Evolutionary conservation across 2,329 filamentous ascomycete genomes (phyloP), one percentile per base, ranked within the genome.

Genomic region (Emmonsia crescens): DNA sequence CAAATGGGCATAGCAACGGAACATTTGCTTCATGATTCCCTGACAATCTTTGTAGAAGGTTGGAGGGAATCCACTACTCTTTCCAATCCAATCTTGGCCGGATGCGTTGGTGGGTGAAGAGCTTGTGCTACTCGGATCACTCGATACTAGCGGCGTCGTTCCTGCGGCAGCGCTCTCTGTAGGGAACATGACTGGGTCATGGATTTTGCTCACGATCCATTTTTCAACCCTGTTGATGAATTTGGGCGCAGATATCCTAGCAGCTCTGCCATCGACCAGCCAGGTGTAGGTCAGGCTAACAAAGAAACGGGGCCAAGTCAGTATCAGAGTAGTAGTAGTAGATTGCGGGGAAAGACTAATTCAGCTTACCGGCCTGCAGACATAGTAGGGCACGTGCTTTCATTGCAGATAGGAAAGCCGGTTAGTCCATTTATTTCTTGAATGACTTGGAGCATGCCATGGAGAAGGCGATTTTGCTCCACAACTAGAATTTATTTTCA

Each of bases 141-240:
- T 76, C 65, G 82, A 84, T 24, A 80, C 80, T 19, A 78, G 72
- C 8, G 83, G 80, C 49, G 80, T 80, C 66, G 85, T 78, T 52
- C 86, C 82, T 48, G 9, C n/a, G 46, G 87, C 84, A 6, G 87
- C 85, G 8, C 8, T 44, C 69, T 94, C 91, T 49, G 91, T 96
- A 5, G 93, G 93, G 77, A 97, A 96, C 76, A 96, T 90, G 72
- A 84, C 83, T 57, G 85, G 85, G 73, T 97, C 92, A 69, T 94
- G 90, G 66, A 96, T 91, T 78, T 97, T 97, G 77, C 91, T 91
- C 36, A 90, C 89, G 73, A 97, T 96, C 92, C 93, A 97, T 71
- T 93, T 90, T 77, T 96, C 92, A 74, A 97, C 95, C 31, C 96
- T 85, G 67, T 90, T 91, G 78, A 96, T 94, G 78, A 97, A 97